phyloP scores from a whole-genome alignment of 805 yeast genomes.

The Saccharomycopsis fermentans region DNA sequence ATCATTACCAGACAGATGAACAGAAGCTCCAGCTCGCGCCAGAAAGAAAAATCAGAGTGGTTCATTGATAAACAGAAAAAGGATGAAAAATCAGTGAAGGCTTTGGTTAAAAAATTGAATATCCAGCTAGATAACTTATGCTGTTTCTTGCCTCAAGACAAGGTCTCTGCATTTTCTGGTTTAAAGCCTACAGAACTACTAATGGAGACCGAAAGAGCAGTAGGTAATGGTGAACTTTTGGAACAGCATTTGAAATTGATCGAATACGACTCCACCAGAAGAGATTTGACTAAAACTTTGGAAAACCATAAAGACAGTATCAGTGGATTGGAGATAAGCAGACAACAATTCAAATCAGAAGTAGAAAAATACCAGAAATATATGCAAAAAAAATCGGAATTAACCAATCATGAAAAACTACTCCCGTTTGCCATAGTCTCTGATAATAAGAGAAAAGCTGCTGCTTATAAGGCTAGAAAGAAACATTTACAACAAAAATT shows the following conservation, averaged over 20 bases:
- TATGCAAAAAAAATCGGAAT: constrained; percentile 35
- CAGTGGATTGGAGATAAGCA: constrained; percentile 28
- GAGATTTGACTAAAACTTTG: constrained; percentile 29
- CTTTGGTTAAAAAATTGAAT: constrained; percentile 39
- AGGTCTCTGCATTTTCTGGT: constrained; percentile 86
- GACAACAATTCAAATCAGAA: constrained; percentile 33
- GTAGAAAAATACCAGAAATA: constrained; percentile 39
- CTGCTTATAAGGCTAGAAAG: constrained; percentile 21
- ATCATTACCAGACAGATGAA: constrained; percentile 35
- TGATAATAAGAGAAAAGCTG: constrained; percentile 25
- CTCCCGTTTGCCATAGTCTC: constrained; percentile 40
- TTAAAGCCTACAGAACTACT: constrained; percentile 66
- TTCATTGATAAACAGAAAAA: constrained; percentile 32
- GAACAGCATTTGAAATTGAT: constrained; percentile 48
- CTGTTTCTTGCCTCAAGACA: constrained; percentile 90
- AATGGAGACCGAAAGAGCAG: constrained; percentile 70
- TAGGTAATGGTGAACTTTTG: constrained; percentile 50
- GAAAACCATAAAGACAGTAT: constrained; percentile 24
- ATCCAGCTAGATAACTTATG: constrained; percentile 88
- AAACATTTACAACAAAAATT: constrained; percentile 21
- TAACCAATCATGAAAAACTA: constrained; percentile 37
- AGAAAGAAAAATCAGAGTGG: constrained; percentile 39
- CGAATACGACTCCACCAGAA: constrained; percentile 36
- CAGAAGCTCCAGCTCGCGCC: constrained; percentile 27
- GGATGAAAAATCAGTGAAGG: constrained; percentile 37